phyloP scores from a whole-genome alignment of 2,329 filamentous ascomycete genomes.

The Hypoxylon sp. region DNA sequence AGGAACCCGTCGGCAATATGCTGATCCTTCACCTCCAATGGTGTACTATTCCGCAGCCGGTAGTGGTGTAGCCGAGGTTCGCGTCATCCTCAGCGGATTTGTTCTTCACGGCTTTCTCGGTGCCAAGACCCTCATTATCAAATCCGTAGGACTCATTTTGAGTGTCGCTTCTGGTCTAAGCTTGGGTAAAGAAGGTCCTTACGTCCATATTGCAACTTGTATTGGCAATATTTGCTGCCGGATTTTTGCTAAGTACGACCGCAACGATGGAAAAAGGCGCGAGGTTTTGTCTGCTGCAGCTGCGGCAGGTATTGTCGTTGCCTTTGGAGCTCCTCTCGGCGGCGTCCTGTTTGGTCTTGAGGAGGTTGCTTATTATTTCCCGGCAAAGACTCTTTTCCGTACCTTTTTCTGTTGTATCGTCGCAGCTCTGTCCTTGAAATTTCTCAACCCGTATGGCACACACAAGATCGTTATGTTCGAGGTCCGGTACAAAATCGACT shows the following conservation, averaged over 20 bases:
- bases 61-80: conserved; percentile 96
- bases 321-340: conserved; percentile 89
- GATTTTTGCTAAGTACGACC: conserved; percentile 93
- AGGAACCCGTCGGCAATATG: conserved; percentile 41
- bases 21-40: conserved; percentile 74
- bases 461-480: conserved; percentile 97
- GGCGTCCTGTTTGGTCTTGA: conserved; percentile 94
- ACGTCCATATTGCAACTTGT: conserved; percentile 96
- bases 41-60: conserved; percentile 96
- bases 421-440: conserved; percentile 91
- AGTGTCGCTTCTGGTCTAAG: conserved; percentile 94
- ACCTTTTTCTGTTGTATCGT: conserved; percentile 99
- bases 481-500: conserved; percentile 90
- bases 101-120: conserved; percentile 96
- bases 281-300: conserved; percentile 95
- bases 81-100: conserved; percentile 97
- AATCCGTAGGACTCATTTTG: conserved; percentile 84
- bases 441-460: conserved; percentile 95
- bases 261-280: conserved; percentile 93
- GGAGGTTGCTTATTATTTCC: conserved; percentile 97
- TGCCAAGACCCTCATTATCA: conserved; percentile 86
- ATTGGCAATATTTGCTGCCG: conserved; percentile 96
- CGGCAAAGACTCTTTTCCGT: conserved; percentile 94
- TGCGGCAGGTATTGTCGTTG: conserved; percentile 91
- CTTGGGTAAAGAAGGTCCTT: conserved; percentile 93